Conservation (phyloP, 768 basidiomycete species). For the Kondoa malvinella region DNA sequence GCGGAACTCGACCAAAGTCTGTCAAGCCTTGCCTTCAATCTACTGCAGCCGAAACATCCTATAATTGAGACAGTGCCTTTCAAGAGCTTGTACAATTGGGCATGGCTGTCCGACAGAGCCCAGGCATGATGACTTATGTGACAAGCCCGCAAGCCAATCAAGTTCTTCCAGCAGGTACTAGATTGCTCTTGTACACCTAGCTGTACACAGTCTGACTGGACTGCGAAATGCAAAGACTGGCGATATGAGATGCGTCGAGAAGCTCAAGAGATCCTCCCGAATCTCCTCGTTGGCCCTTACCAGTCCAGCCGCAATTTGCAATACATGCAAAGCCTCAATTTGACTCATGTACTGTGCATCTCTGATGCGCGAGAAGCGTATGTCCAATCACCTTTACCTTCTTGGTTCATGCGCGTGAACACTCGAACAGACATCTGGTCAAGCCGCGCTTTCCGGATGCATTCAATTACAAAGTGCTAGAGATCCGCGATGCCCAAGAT, state of each 20-base stretch:
- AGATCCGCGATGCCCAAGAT: conserved; percentile 82
- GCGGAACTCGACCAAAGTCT: no score
- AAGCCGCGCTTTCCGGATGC: conserved; percentile 63
- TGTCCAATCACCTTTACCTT: neutral
- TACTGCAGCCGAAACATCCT: no score
- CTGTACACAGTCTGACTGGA: neutral
- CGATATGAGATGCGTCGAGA: conserved; percentile 94
- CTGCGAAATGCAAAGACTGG: conserved; percentile 18
- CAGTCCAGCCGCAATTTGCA: conserved; percentile 69
- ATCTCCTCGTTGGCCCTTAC: conserved; percentile 68
- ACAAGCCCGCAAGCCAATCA: neutral
- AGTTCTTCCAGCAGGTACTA: conserved; percentile 2
- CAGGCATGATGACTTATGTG: no score
- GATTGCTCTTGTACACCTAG: neutral
- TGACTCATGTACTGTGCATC: conserved; percentile 60
- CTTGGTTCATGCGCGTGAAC: neutral
- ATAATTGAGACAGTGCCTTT: no score
- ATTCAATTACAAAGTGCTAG: conserved; percentile 60
- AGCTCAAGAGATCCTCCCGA: conserved; percentile 69
- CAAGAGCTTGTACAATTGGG: neutral
- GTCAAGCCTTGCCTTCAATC: no score
- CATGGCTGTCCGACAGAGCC: neutral
- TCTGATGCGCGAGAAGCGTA: conserved; percentile 22
- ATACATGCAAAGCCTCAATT: conserved; percentile 44
- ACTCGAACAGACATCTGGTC: conserved; percentile 46